phyloP scores from a whole-genome alignment of 1,284 basidiomycete genomes.

The Macrocybe sp. region DNA sequence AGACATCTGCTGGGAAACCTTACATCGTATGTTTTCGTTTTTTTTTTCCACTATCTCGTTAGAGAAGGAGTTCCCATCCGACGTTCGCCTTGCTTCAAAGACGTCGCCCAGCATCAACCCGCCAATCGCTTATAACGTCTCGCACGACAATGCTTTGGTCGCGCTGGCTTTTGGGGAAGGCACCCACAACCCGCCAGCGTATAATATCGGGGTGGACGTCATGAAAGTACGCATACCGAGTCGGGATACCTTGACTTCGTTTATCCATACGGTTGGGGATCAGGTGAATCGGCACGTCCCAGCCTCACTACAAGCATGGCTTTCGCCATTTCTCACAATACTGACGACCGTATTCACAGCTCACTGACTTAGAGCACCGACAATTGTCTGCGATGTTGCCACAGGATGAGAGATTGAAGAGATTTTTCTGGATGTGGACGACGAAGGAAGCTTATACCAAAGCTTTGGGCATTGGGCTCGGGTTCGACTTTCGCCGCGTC shows the following conservation, averaged over 20 bases:
- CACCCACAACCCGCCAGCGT: slow-evolving; percentile 49
- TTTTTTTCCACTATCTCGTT: neutral
- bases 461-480: slow-evolving; percentile 74
- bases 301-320: neutral
- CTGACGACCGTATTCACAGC: slow-evolving; percentile 28
- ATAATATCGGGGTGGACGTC: slow-evolving; percentile 67
- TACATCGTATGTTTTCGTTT: slow-evolving; percentile 50
- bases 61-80: neutral
- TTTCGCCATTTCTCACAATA: neutral
- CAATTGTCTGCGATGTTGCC: slow-evolving; percentile 34
- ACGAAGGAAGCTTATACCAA: slow-evolving; percentile 86
- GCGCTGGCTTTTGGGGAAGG: slow-evolving; percentile 62
- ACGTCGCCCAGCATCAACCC: slow-evolving; percentile 37
- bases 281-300: slow-evolving; percentile 40
- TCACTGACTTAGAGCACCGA: slow-evolving; percentile 48
- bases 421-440: slow-evolving; percentile 80
- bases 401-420: slow-evolving; percentile 40
- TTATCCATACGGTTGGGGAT: slow-evolving; percentile 60
- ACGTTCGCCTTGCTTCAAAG: slow-evolving; percentile 22
- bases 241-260: slow-evolving; percentile 48
- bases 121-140: slow-evolving; percentile 70
- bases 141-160: slow-evolving; percentile 71
- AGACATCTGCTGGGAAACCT: slow-evolving; percentile 65
- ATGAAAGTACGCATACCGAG: slow-evolving; percentile 68
- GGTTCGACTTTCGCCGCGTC: slow-evolving; percentile 72